Base-by-base conservation (phyloP, 345 rosid species). In the Hibiscus trionum region DNA sequence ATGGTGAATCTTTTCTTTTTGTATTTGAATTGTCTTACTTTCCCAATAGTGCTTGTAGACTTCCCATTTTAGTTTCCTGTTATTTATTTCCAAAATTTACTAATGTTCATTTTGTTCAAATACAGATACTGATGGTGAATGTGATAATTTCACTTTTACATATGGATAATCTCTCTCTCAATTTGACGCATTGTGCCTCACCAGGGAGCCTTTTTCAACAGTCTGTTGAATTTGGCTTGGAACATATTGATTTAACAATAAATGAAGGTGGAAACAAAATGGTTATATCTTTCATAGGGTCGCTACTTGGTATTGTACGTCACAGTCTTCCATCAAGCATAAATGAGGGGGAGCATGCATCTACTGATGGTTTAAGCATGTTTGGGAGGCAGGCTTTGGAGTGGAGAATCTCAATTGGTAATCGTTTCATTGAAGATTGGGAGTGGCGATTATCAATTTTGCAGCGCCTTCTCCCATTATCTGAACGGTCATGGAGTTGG, bases 111-210 rank as follows among this genome's bases (percentile, higher is more conserved):
- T 55, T 72, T 74, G 59, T 60, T 80, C 71, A 68, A 75, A 77
- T 91, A 89, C 96, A 94, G 98, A 87, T 91, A 83, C 74, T 86
- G 87, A 86, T 88, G 95, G 90, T 91, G 83, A 94, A 90, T 84
- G 81, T 90, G 70, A 83, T 91, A 70, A 82, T 91, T 85, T 90
- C 97, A 2, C 93, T 91, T 75, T 79, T 94, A 66, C 91, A 88
- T 85, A 86, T 94, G 89, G 97, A 91, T 83, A 88, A 81, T 77
- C 82, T 84, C 82, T 84, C 88, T 77, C 80, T 87, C 85, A 80
- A 88, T 81, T 81, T 84, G 84, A 79, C 78, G 4, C 86, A 84
- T 73, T 71, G 85, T 80, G 77, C 85, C 70, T 88, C 87, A 46
- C 82, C 84, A 4, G 85, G 80, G 70, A 84, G 86, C 79, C 72